Conservation (phyloP, 768 basidiomycete species). For the Ramaria rubella region DNA sequence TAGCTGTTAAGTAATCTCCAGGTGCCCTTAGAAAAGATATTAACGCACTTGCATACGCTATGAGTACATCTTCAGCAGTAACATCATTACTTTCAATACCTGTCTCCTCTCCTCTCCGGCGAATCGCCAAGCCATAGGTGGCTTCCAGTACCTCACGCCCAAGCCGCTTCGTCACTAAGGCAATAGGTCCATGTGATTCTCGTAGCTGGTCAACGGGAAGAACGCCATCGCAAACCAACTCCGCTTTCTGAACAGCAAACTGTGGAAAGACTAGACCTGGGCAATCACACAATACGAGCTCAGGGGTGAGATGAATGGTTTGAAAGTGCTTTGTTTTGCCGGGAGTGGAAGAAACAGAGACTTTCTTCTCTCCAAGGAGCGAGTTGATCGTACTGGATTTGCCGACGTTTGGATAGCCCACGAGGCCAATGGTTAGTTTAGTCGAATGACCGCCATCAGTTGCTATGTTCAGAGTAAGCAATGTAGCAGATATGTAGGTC, state of each 20-base stretch:
- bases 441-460: slow-evolving; percentile 47
- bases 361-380: slow-evolving; percentile 91
- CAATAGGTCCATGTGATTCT: slow-evolving; percentile 81
- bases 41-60: slow-evolving; percentile 86
- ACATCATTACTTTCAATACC: slow-evolving; percentile 68
- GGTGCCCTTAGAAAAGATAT: not conserved
- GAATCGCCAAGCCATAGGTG: slow-evolving; percentile 80
- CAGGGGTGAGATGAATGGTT: slow-evolving; percentile 87
- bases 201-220: slow-evolving; percentile 96
- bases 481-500: not conserved
- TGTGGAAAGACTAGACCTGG: slow-evolving; percentile 98
- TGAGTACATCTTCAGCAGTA: slow-evolving; percentile 73
- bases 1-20: slow-evolving; percentile 12
- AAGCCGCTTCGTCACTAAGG: slow-evolving; percentile 71
- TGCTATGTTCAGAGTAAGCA: slow-evolving; percentile 33
- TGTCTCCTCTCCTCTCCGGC: slow-evolving; percentile 58
- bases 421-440: slow-evolving; percentile 79
- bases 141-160: slow-evolving; percentile 82
- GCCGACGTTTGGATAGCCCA: slow-evolving; percentile 98
- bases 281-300: slow-evolving; percentile 90
- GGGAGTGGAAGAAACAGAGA: slow-evolving; percentile 95
- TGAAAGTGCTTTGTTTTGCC: slow-evolving; percentile 99
- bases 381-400: slow-evolving; percentile 99
- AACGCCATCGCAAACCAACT: slow-evolving; percentile 93
- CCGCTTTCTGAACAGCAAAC: slow-evolving; percentile 94